Percentiles rank a stretch among this genome's conserved stretches.
These are phyloP conservation scores for Multifurca ochricompacta DNA, from an alignment of 768 basidiomycete species.

Conservation along the genomic window DNA sequence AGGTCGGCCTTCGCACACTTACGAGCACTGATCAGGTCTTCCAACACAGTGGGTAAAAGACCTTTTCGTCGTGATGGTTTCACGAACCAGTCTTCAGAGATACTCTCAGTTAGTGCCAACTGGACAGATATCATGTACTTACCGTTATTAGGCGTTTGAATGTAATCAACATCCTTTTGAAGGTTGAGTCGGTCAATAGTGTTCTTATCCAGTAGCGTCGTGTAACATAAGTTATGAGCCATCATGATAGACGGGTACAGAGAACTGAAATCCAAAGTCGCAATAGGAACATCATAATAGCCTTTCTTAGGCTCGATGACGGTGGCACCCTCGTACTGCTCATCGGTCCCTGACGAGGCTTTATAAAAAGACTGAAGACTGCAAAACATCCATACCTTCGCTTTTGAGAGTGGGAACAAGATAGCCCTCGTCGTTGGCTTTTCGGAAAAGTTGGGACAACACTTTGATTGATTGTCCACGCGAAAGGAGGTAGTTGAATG, in stretches of 20 bases:
- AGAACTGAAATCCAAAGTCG: conserved; percentile 97
- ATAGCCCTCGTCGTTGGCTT: conserved; percentile 87
- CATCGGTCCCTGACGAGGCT: conserved; percentile 62
- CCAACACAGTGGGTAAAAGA: conserved; percentile 82
- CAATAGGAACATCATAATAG: conserved; percentile 94
- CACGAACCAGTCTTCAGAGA: conserved; percentile 69
- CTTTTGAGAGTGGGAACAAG: conserved; percentile 77
- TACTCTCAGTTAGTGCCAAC: neutral
- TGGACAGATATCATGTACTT: conserved; percentile 11
- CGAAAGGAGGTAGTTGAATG: conserved; percentile 91
- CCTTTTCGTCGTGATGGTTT: conserved; percentile 72
- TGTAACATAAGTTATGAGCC: conserved; percentile 99
- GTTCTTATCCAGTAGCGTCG: conserved; percentile 78
- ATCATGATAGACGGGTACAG: conserved; percentile 99
- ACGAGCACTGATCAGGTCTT: conserved; percentile 88
- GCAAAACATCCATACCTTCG: conserved; percentile 49
- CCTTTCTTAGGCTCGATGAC: conserved; percentile 97
- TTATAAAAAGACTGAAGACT: neutral
- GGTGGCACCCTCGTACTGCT: conserved; percentile 98
- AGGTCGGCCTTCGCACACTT: conserved; percentile 94
- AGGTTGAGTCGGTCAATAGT: conserved; percentile 74
- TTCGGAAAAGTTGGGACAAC: conserved; percentile 89
- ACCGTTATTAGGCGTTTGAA: conserved; percentile 96
- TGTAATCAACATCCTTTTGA: conserved; percentile 82
- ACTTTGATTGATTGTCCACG: conserved; percentile 99